Percentiles rank a stretch among this genome's conserved stretches.
Evolutionary conservation across 768 basidiomycete species (phyloP).

Genomic region (Tricholoma bakamatsutake): DNA sequence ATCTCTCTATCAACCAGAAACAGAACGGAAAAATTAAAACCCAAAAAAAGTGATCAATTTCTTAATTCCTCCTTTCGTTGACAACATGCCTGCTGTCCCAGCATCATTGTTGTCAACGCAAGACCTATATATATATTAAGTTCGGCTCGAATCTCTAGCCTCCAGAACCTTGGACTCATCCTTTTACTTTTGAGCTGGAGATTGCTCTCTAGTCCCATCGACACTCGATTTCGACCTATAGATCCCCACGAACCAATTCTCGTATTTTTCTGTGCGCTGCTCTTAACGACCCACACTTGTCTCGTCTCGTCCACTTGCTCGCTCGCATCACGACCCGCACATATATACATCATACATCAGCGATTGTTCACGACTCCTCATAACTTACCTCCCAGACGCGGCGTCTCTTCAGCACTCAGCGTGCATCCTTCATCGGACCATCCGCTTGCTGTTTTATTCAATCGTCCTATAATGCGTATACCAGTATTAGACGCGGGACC

Average conservation of each 20-base stretch:
- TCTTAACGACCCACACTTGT: slow-evolving; percentile 46
- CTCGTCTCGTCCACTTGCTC: slow-evolving; percentile 32
- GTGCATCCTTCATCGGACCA: background rate
- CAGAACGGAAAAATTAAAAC: slow-evolving; percentile 20
- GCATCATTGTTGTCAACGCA: background rate
- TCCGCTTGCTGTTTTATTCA: background rate
- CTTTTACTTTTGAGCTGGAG: background rate
- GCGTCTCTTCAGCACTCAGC: background rate
- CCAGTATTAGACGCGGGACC: slow-evolving; percentile 11
- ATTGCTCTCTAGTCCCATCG: slow-evolving; percentile 21
- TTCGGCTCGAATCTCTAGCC: background rate
- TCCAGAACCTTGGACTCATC: background rate
- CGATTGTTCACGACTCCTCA: slow-evolving; percentile 28
- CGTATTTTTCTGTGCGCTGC: slow-evolving; percentile 43
- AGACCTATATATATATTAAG: background rate
- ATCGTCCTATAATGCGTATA: slow-evolving; percentile 11
- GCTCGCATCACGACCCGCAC: slow-evolving; percentile 38
- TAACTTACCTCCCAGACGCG: slow-evolving; percentile 14
- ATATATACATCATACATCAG: slow-evolving; percentile 38
- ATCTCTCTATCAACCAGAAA: slow-evolving; percentile 21
- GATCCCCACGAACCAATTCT: slow-evolving; percentile 17
- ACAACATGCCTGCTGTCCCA: background rate
- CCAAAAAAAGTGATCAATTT: slow-evolving; percentile 20
- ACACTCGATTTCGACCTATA: slow-evolving; percentile 30
- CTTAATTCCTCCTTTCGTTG: slow-evolving; percentile 1